phyloP scores from a whole-genome alignment of 2,329 filamentous ascomycete genomes.

The Monosporascus sp. region DNA sequence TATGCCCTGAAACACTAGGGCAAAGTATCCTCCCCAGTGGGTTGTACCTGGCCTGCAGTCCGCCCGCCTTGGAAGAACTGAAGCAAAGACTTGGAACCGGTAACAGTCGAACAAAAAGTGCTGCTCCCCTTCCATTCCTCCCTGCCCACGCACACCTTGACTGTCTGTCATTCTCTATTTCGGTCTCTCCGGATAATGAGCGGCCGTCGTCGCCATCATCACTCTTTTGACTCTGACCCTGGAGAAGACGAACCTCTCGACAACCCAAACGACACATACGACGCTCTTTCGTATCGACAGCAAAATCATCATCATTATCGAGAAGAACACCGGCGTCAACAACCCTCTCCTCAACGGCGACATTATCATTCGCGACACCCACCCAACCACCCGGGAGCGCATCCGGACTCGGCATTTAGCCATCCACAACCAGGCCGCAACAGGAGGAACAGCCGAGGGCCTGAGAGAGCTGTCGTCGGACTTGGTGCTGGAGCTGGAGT shows the following conservation, averaged over 20 bases:
- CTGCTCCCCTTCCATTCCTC: not conserved
- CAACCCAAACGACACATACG: slow-evolving; percentile 12
- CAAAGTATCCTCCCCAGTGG: not conserved
- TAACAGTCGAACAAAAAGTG: not conserved
- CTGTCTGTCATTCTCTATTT: not conserved
- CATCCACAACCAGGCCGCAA: slow-evolving; percentile 25
- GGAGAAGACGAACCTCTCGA: slow-evolving; percentile 26
- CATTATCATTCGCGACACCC: not conserved
- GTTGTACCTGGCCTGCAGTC: not conserved
- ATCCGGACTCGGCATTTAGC: slow-evolving; percentile 34
- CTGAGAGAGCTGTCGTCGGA: slow-evolving; percentile 12
- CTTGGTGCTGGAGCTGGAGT: slow-evolving; percentile 12
- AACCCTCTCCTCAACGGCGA: too few relatives aligned
- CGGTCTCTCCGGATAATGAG: slow-evolving; percentile 11
- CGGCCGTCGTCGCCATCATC: slow-evolving; percentile 15
- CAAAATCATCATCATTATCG: too few relatives aligned
- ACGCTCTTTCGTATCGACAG: too few relatives aligned
- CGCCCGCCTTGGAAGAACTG: not conserved
- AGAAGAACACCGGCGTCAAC: too few relatives aligned
- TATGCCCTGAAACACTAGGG: not conserved
- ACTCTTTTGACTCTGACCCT: slow-evolving; percentile 24
- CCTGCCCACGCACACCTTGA: not conserved
- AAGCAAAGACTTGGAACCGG: not conserved
- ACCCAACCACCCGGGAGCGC: slow-evolving; percentile 16
- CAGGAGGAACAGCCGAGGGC: slow-evolving; percentile 26